These are phyloP conservation scores for Vickermania ingenoplastis DNA, from an alignment of 208 protist genomes.

Conservation along the genomic window DNA sequence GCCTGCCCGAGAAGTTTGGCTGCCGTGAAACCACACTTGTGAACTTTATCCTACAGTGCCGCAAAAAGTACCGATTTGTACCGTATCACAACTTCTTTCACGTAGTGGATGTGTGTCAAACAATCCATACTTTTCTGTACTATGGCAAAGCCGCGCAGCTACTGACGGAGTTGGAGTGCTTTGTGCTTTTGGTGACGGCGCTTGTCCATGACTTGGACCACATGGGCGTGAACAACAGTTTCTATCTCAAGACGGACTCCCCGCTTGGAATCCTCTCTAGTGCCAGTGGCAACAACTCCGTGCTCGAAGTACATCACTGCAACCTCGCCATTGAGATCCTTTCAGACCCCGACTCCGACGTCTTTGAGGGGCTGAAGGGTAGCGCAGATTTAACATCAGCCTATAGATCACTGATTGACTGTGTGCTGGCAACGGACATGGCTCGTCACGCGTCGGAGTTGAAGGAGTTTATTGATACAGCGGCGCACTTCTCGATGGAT, in stretches of 20 bases:
- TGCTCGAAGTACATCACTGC: conserved; percentile 85
- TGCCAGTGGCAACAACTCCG: conserved; percentile 69
- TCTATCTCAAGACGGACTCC: conserved; percentile 82
- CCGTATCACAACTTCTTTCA: conserved; percentile 88
- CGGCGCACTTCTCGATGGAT: conserved; percentile 19
- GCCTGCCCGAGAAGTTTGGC: conserved; percentile 66
- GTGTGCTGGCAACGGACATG: conserved; percentile 83
- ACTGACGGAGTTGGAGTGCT: conserved; percentile 70
- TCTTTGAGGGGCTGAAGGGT: conserved; percentile 50
- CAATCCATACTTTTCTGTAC: conserved; percentile 64
- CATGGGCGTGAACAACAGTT: conserved; percentile 89
- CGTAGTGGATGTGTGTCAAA: conserved; percentile 77
- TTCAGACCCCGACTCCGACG: conserved; percentile 52
- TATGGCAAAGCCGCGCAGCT: conserved; percentile 27
- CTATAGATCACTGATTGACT: conserved; percentile 72
- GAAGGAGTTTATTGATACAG: conserved; percentile 21
- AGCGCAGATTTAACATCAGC: conserved; percentile 26
- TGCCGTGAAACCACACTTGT: conserved; percentile 58
- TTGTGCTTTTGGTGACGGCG: conserved; percentile 66
- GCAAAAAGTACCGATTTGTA: conserved; percentile 70
- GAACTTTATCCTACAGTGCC: conserved; percentile 74
- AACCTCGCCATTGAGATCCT: conserved; percentile 83
- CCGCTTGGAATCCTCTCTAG: conserved; percentile 75
- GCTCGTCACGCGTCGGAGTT: conserved; percentile 53
- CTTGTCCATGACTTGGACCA: conserved; percentile 82